Evolutionary conservation across 495 filamentous ascomycete species (phyloP), one percentile per base, ranked within the genome.

Genomic region (Chlorociboria aeruginascens): DNA sequence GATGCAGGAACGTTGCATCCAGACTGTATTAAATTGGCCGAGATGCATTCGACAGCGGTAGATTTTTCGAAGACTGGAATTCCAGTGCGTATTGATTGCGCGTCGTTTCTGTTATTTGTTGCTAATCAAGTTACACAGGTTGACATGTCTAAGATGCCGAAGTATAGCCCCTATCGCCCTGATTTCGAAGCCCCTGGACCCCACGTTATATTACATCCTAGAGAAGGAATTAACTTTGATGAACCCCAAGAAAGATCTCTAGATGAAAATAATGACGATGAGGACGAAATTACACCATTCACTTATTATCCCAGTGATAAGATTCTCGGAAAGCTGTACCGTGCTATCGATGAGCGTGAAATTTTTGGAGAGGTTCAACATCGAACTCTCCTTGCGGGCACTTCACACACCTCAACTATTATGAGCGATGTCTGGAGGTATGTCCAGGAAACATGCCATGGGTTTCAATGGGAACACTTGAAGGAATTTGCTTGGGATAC

Each of bases 51-150:
- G 0, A 80, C 69, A 0, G 86, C 83, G 0, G 87, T 94, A 1
- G 86, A 94, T 60, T 94, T 82, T 53, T 84, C 80, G 1, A 92
- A 94, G 59, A 80, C 82, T 0, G 87, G 87, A 0, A 74, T 78
- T 28, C 71, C 81, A 0, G 85, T 89, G 52, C n/a, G 49, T 40
- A 40, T 38, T 12, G 6, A 17, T 34, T n/a, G 4, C 41, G 47
- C n/a, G 32, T 14, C 9, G 40, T 0, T 10, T 16, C 8, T 11
- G 8, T 12, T 17, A 40, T 50, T 14, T 20, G 12, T 12, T 17
- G 42, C 14, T 13, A 13, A 6, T 43, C 11, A 51, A 14, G 28
- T 38, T 14, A n/a, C 33, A 12, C 32, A 71, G 69, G 67, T 69
- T 32, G 60, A 70, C 43, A 64, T 73, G 40, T 43, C 29, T 1